These are phyloP conservation scores for Clitoria ternatea DNA, from an alignment of 306 rosid genomes.

Conservation along the genomic window DNA sequence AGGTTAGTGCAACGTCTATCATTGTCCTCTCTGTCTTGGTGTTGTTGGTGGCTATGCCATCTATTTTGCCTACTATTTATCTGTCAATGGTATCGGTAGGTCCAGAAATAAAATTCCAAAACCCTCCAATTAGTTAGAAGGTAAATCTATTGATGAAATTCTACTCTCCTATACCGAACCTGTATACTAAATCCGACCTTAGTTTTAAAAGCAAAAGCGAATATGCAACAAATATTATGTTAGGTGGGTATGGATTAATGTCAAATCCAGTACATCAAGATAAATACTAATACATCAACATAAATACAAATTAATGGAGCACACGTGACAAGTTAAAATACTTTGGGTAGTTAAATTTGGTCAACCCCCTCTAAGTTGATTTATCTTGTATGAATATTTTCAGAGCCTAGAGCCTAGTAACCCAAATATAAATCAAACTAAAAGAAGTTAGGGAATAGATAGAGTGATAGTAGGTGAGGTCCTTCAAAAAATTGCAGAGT, in stretches of 20 bases:
- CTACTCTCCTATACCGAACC: constrained; percentile 20
- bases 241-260: constrained; percentile 26
- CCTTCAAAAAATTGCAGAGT: not conserved
- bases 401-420: not conserved
- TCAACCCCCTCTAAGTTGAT: constrained; percentile 25
- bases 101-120: constrained; percentile 16
- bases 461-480: constrained; percentile 20
- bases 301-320: not conserved
- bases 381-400: not conserved
- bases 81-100: constrained; percentile 28
- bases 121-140: constrained; percentile 16
- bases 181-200: not conserved
- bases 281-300: constrained; percentile 13
- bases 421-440: not conserved
- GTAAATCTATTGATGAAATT: constrained; percentile 11
- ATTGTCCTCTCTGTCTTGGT: not conserved
- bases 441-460: constrained; percentile 20
- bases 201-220: constrained; percentile 19
- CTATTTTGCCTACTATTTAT: constrained; percentile 10
- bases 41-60: constrained; percentile 24
- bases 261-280: constrained; percentile 22
- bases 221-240: constrained; percentile 24
- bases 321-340: constrained; percentile 6
- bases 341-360: constrained; percentile 19
- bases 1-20: constrained; percentile 22